Evolutionary conservation across 2,329 filamentous ascomycete genomes (phyloP), one percentile per base, ranked within the genome.

Genomic region (Diaporthe aspalathi): DNA sequence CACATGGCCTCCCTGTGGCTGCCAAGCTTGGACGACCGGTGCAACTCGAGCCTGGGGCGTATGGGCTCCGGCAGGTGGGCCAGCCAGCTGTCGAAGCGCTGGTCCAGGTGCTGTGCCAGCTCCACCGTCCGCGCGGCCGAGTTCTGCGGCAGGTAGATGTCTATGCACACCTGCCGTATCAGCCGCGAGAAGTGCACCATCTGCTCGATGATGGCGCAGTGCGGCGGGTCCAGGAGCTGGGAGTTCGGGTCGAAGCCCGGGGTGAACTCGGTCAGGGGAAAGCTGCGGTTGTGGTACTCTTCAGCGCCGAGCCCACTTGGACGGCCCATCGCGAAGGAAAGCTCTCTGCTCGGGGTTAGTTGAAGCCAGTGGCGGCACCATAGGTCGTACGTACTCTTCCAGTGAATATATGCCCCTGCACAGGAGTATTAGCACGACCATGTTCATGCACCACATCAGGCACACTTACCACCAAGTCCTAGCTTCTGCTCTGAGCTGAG

Each of bases 281-380:
- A 79, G 0, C 70, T 77, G 35, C 84, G 81, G 66, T 85, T 86
- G 70, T 86, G 85, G 68, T 85, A 86, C 68, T 84, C 77, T 40
- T 86, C 84, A 70, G 84, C 80, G 27, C 85, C 84, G 3, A 86
- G 78, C 3, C 84, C 84, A 68, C 86, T 84, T 0, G 84, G 84
- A 29, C 85, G 78, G 1, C 85, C 84, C 68, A 86, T 80, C 1
- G 84, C 81, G 71, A 86, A 86, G 50, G 83, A 84, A 77, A 85
- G 81, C 76, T 85, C 83, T 70, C 83, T 84, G 38, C 5, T 29
- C 17, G 4, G 16, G 12, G 6, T 70, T 27, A 73, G 56, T 63
- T 14, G 52, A n/a, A 22, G 4, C 8, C 3, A n/a, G 4, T 47
- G 5, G 22, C 12, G 9, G 45, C 7, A 14, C 9, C 2, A 14